These are phyloP conservation scores for Lithocarpus polystachyus DNA, from an alignment of 306 rosid species.

Conservation along the genomic window DNA sequence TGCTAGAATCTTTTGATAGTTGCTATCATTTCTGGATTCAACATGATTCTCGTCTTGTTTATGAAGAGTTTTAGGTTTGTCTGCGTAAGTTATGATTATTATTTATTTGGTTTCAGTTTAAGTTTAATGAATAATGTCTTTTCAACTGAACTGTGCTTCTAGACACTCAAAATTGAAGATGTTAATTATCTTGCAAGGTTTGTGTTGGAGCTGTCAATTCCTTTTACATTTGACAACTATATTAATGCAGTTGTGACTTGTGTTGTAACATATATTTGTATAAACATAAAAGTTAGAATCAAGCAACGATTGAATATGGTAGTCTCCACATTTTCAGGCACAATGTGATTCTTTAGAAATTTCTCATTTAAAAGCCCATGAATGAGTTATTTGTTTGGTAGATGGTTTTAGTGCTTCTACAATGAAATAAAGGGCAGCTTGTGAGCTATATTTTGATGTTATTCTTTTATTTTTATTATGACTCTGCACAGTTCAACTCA, in stretches of 20 bases:
- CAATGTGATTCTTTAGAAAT: neutral
- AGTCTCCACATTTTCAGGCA: neutral
- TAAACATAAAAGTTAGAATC: neutral
- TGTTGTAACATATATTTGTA: neutral
- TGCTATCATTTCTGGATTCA: neutral
- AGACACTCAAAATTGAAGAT: neutral
- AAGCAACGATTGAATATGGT: neutral
- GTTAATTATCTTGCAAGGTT: neutral
- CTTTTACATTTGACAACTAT: neutral
- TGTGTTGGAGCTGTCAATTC: neutral
- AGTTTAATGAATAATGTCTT: neutral
- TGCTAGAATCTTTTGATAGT: neutral
- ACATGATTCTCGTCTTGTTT: conserved; percentile 5
- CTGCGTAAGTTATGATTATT: neutral
- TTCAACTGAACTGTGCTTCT: neutral
- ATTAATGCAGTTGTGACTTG: neutral
- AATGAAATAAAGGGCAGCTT: neutral
- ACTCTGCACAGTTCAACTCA: neutral
- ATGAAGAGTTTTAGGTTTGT: neutral
- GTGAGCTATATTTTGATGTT: neutral
- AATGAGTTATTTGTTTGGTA: neutral
- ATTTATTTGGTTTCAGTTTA: conserved; percentile 2
- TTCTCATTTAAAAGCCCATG: neutral
- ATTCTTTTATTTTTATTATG: neutral
- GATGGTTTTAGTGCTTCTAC: neutral